Base-by-base conservation (phyloP, 164 flowering plant species). In the Protea cynaroides region DNA sequence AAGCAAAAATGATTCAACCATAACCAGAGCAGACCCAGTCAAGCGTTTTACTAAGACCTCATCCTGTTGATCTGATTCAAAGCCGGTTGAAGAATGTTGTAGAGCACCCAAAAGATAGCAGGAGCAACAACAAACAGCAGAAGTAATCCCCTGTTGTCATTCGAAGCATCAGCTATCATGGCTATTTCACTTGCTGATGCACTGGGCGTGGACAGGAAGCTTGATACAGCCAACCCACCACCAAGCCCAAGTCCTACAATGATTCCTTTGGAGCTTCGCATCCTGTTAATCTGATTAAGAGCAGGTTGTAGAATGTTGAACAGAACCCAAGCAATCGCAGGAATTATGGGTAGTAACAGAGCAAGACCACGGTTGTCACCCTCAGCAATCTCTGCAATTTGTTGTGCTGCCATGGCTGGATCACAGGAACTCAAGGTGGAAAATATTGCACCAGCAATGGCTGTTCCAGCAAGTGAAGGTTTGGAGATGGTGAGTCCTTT, bases 261-360 rank as follows among this genome's bases (percentile, higher is more conserved):
- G 22, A 86, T 65, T 0, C 92, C 92, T 56, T 83, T 85, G 40
- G 71, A 22, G 63, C 70, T 76, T 46, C 80, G 67, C 98, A 92
- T 92, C 25, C 71, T 61, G 84, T 83, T 81, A 50, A 92, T 23
- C 65, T 92, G 98, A 81, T 92, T 92, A 1, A 92, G 83, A 0
- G 96, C 96, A 7, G 95, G 97, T 57, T 84, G 97, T 11, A 92
- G 80, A 61, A 89, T 89, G 84, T 89, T 89, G 83, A 70, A 89
- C 13, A 89, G 80, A 25, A 89, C 92, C 96, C 98, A 92, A 17
- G 74, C 88, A 19, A 93, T 66, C 38, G 98, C 98, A 14, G 97
- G 97, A 44, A 87, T 70, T 1, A 93, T 50, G 25, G 93, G 97
- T 22, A 93, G 76, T 65, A 93, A 61, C 7, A 88, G 85, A 0